Evolutionary conservation across 352 stramenopile species (phyloP).

Genomic region (Phytophthora quininea): DNA sequence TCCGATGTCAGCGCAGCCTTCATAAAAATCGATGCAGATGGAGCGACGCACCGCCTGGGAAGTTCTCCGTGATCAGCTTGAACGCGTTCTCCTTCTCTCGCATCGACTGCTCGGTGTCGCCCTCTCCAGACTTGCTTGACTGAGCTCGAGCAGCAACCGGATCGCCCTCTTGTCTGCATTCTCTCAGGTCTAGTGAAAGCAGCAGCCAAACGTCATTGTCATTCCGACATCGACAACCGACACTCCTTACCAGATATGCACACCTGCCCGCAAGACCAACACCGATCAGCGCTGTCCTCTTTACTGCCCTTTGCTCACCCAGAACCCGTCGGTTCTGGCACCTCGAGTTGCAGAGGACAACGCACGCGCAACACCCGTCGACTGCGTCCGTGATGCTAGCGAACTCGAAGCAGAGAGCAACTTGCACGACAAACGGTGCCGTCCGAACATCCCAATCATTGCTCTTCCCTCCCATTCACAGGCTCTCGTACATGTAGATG

Average conservation of each 20-base stretch:
- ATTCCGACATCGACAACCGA: background rate
- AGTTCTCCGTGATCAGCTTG: conserved; percentile 18
- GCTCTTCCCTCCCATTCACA: no score
- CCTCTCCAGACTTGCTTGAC: conserved; percentile 18
- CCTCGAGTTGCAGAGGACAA: conserved; percentile 14
- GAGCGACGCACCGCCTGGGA: conserved; percentile 10
- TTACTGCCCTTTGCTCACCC: conserved; percentile 27
- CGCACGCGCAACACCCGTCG: background rate
- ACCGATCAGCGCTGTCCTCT: conserved; percentile 18
- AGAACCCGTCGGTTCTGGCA: conserved; percentile 13
- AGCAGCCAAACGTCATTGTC: background rate
- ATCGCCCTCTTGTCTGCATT: conserved; percentile 23
- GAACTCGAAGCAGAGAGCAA: background rate
- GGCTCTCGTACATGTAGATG: no score
- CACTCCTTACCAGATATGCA: conserved; percentile 17
- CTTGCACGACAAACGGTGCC: background rate
- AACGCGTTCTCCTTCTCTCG: conserved; percentile 17
- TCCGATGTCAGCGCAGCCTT: background rate
- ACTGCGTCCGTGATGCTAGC: background rate
- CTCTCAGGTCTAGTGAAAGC: conserved; percentile 9
- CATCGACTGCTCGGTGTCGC: conserved; percentile 19
- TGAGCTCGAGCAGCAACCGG: conserved; percentile 12
- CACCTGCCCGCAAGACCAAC: conserved; percentile 17
- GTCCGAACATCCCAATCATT: background rate
- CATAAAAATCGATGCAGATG: background rate